Conservation (phyloP, 352 stramenopile genomes). For the Plasmopara muralis region DNA sequence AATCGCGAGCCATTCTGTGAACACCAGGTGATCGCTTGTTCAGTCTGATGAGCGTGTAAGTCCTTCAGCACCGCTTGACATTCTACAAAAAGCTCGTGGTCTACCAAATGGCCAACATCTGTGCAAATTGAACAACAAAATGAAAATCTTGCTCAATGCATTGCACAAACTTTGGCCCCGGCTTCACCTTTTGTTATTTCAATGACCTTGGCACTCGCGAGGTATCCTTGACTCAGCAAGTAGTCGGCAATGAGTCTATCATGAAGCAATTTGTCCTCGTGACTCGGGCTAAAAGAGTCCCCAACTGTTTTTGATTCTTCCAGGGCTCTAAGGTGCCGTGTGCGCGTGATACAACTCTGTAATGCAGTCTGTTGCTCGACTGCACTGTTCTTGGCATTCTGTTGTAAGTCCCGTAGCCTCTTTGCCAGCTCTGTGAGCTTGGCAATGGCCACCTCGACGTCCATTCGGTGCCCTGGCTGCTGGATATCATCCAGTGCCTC, state of each 20-base stretch:
- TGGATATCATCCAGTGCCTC: constrained; percentile 47
- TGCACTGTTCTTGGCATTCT: constrained; percentile 40
- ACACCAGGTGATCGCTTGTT: constrained; percentile 60
- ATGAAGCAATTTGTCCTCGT: constrained; percentile 14
- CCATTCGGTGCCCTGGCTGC: constrained; percentile 50
- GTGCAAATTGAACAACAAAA: constrained; percentile 5
- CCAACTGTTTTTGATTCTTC: constrained; percentile 21
- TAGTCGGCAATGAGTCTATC: constrained; percentile 71
- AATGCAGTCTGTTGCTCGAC: constrained; percentile 46
- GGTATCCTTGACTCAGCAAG: constrained; percentile 55
- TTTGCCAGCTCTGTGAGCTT: constrained; percentile 39
- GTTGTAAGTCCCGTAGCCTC: constrained; percentile 38
- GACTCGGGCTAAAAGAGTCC: constrained; percentile 7
- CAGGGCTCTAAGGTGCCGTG: constrained; percentile 36
- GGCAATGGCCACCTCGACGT: constrained; percentile 49
- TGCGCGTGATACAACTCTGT: constrained; percentile 42
- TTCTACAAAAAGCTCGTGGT: constrained; percentile 53
- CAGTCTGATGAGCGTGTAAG: constrained; percentile 39
- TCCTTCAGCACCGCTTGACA: constrained; percentile 53
- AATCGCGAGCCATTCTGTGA: constrained; percentile 62
- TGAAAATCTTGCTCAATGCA: background rate
- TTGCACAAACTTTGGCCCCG: background rate
- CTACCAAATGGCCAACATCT: constrained; percentile 59
- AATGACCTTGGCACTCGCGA: constrained; percentile 63
- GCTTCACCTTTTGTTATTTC: constrained; percentile 44